Evolutionary conservation across 2,329 filamentous ascomycete genomes (phyloP).

Genomic region (Beauveria australis): DNA sequence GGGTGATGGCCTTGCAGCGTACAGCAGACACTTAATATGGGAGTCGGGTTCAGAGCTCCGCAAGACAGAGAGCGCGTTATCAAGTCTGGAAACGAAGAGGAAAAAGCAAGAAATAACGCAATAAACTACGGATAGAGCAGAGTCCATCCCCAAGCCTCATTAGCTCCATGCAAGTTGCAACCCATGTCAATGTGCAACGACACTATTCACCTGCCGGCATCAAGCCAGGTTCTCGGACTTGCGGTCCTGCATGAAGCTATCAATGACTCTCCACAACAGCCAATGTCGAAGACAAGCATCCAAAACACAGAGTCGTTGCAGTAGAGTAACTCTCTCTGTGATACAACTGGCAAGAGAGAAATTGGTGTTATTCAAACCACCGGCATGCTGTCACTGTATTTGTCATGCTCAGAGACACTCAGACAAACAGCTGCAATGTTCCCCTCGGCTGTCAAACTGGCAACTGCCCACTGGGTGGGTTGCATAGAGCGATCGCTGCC

Average conservation of each 20-base stretch:
- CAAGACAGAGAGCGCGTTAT: background rate
- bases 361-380: too few species aligned
- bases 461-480: background rate
- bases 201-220: background rate
- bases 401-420: background rate
- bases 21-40: background rate
- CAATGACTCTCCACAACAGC: background rate
- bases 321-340: too few species aligned
- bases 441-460: background rate
- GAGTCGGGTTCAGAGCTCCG: background rate
- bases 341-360: too few species aligned
- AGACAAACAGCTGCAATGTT: background rate
- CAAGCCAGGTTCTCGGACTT: background rate
- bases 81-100: background rate
- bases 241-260: background rate
- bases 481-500: constrained; percentile 2
- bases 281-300: background rate
- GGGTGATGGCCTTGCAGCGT: background rate
- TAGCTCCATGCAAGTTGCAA: background rate
- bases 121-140: background rate
- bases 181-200: background rate
- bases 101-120: background rate
- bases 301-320: too few species aligned
- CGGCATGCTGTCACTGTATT: too few species aligned
- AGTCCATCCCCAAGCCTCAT: background rate